phyloP scores from a whole-genome alignment of 106 monocot species.

The Apostasia shenzhenica region DNA sequence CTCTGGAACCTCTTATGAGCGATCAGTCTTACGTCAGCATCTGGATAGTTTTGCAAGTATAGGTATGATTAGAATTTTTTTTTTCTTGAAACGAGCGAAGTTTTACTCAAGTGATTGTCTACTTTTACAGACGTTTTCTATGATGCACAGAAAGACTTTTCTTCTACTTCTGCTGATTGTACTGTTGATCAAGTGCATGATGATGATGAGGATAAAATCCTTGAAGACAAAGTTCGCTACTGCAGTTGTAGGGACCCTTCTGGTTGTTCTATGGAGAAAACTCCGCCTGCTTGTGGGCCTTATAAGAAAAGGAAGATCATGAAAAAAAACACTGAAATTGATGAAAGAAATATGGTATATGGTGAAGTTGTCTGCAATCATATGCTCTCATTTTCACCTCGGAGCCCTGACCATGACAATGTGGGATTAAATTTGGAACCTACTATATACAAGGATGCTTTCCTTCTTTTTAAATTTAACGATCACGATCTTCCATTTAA shows the following conservation, averaged over 20 bases:
- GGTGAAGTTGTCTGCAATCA: slow-evolving; percentile 43
- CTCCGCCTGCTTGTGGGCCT: slow-evolving; percentile 45
- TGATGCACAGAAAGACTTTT: slow-evolving; percentile 60
- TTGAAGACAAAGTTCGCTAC: slow-evolving; percentile 9
- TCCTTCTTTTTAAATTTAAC: slow-evolving; percentile 75
- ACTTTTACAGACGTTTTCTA: slow-evolving; percentile 73
- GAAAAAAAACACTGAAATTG: slow-evolving; percentile 23
- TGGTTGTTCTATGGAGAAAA: slow-evolving; percentile 8
- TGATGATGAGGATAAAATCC: slow-evolving; percentile 13
- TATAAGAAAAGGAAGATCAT: slow-evolving; percentile 85
- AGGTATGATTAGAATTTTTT: slow-evolving; percentile 24
- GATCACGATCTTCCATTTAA: slow-evolving; percentile 87
- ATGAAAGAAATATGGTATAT: slow-evolving; percentile 26
- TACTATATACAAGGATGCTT: slow-evolving; percentile 59
- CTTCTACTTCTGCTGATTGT: not conserved
- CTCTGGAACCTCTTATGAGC: slow-evolving; percentile 51
- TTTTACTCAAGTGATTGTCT: not conserved
- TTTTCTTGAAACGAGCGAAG: not conserved
- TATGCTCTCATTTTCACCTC: slow-evolving; percentile 22
- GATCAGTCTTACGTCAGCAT: slow-evolving; percentile 46
- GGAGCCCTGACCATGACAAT: slow-evolving; percentile 28
- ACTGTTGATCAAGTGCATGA: slow-evolving; percentile 5
- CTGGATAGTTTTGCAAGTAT: slow-evolving; percentile 39
- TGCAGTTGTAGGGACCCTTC: slow-evolving; percentile 8
- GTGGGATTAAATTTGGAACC: slow-evolving; percentile 25